phyloP scores from a whole-genome alignment of 805 yeast species.

The Phaffomyces thermotolerans region DNA sequence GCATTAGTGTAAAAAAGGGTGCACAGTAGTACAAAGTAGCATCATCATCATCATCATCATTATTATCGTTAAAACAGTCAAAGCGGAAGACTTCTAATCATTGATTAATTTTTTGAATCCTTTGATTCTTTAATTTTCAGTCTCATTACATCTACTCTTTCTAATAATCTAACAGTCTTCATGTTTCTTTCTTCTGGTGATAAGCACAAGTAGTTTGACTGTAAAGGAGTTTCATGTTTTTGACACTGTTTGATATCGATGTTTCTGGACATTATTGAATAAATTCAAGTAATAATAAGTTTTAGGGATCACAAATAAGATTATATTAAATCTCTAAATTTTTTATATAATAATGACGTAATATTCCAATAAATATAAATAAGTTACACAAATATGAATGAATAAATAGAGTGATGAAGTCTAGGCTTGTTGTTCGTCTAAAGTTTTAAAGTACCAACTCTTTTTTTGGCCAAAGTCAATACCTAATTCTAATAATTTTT shows the following conservation, averaged over 20 bases:
- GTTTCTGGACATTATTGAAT: constrained; percentile 1
- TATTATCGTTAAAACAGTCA: too few species aligned
- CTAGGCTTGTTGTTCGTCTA: constrained; percentile 49
- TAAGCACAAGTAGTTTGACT: constrained; percentile 2
- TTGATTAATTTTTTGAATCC: neutral
- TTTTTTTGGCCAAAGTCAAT: constrained; percentile 44
- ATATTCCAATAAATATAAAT: too few species aligned
- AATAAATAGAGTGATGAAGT: neutral
- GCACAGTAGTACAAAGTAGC: too few species aligned
- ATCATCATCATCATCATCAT: too few species aligned
- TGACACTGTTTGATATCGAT: neutral
- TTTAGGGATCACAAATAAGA: too few species aligned
- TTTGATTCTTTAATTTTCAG: neutral
- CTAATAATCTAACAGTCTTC: constrained; percentile 16
- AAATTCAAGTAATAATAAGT: too few species aligned
- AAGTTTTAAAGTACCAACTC: constrained; percentile 49
- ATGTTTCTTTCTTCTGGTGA: constrained; percentile 12
- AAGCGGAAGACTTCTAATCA: too few species aligned
- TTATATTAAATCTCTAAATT: too few species aligned
- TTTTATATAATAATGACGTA: too few species aligned
- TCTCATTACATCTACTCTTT: constrained; percentile 18
- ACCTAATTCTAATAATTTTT: constrained; percentile 71
- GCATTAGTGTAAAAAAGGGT: too few species aligned
- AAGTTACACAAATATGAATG: neutral
- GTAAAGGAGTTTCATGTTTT: neutral